Conservation (phyloP, 177 flowering plant genomes). For the Tripterygium wilfordii region DNA sequence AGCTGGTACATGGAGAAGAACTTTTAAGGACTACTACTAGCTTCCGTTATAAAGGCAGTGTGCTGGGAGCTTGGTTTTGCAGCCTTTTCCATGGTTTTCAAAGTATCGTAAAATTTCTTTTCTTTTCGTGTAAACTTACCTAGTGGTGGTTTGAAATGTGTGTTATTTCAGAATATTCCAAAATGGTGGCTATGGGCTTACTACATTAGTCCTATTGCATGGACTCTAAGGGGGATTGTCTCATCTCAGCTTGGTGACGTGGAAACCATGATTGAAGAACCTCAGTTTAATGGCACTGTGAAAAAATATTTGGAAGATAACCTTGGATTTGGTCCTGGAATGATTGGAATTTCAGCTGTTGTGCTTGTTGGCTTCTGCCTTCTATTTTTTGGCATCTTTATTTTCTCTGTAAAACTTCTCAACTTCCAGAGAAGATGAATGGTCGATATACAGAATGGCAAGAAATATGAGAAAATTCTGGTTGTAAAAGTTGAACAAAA, state of each 20-base stretch:
- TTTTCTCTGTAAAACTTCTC: conserved; percentile 53
- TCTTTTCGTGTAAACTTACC: background rate
- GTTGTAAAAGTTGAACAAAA: too few relatives aligned
- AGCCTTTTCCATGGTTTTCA: too few relatives aligned
- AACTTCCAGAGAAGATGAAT: conserved; percentile 78
- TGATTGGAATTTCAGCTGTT: conserved; percentile 41
- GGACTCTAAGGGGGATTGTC: conserved; percentile 73
- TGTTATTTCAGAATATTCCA: conserved; percentile 53
- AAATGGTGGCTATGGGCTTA: conserved; percentile 94
- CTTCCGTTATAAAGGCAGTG: too few relatives aligned
- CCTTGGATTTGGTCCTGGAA: conserved; percentile 49
- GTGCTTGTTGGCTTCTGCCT: conserved; percentile 46
- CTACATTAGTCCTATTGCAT: conserved; percentile 71
- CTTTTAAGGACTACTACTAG: too few relatives aligned
- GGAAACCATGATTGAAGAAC: conserved; percentile 42
- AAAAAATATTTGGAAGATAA: conserved; percentile 43
- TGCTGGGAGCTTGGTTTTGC: too few relatives aligned
- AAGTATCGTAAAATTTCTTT: too few relatives aligned
- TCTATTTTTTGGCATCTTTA: conserved; percentile 57
- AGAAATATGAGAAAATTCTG: too few relatives aligned
- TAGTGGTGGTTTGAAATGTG: background rate
- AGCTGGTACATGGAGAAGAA: too few relatives aligned
- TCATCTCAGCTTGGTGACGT: conserved; percentile 82
- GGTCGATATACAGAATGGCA: conserved; percentile 6
- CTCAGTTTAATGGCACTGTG: conserved; percentile 57